Conservation (phyloP, 2,329 filamentous ascomycete species). For the Cladorrhinum sp. region DNA sequence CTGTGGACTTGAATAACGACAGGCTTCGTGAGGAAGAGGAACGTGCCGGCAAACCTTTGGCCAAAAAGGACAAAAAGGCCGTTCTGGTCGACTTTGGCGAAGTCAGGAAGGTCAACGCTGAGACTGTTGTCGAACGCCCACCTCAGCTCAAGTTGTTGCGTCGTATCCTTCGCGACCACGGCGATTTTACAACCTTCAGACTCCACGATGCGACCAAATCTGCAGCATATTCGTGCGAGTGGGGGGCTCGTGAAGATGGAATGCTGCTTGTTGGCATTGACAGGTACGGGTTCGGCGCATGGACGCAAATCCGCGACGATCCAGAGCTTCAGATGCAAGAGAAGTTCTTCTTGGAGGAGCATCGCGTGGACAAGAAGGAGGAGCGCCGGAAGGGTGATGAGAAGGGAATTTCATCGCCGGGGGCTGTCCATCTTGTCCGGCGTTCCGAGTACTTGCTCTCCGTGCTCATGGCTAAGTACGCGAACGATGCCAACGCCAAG, state of each 20-base stretch:
- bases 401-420: slow-evolving; percentile 84
- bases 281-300: slow-evolving; percentile 91
- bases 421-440: slow-evolving; percentile 94
- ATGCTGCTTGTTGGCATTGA: slow-evolving; percentile 96
- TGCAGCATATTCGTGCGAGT: slow-evolving; percentile 85
- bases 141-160: slow-evolving; percentile 82
- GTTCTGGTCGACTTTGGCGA: slow-evolving; percentile 92
- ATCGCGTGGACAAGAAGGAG: slow-evolving; percentile 96
- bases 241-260: slow-evolving; percentile 90
- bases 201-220: slow-evolving; percentile 89
- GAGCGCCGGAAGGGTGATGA: slow-evolving; percentile 77
- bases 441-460: slow-evolving; percentile 92
- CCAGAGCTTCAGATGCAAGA: slow-evolving; percentile 78
- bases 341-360: slow-evolving; percentile 95
- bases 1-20: slow-evolving; percentile 65
- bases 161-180: slow-evolving; percentile 62
- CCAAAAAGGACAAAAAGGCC: slow-evolving; percentile 97
- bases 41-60: slow-evolving; percentile 73
- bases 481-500: slow-evolving; percentile 70
- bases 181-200: slow-evolving; percentile 77
- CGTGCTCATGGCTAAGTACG: slow-evolving; percentile 85
- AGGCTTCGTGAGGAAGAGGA: slow-evolving; percentile 79
- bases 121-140: slow-evolving; percentile 89
- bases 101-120: slow-evolving; percentile 91
- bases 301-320: slow-evolving; percentile 92